These are phyloP conservation scores for Ustilago shanxiensis DNA, from an alignment of 1,284 basidiomycete species.

Conservation along the genomic window DNA sequence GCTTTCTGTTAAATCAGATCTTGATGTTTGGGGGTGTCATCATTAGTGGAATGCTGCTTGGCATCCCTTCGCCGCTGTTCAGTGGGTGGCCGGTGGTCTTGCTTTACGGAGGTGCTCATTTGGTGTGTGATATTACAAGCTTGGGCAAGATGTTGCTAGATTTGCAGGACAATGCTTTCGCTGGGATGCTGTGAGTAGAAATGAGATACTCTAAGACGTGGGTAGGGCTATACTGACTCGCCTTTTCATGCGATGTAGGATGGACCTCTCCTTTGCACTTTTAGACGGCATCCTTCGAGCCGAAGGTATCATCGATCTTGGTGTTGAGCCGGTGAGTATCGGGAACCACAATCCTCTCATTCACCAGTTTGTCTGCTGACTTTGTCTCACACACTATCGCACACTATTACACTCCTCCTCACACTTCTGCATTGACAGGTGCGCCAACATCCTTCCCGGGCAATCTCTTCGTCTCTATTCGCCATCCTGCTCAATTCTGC, in stretches of 20 bases:
- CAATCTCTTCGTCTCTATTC: conserved; percentile 45
- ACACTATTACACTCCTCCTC: too few species aligned
- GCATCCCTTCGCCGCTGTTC: conserved; percentile 50
- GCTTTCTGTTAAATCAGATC: conserved; percentile 55
- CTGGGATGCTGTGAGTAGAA: conserved; percentile 33
- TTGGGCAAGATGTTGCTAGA: conserved; percentile 35
- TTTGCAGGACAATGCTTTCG: conserved; percentile 15
- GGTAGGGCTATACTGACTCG: too few species aligned
- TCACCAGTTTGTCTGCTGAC: neutral
- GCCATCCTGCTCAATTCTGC: conserved; percentile 53
- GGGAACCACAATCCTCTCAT: neutral
- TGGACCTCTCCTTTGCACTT: conserved; percentile 49
- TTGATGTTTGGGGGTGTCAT: conserved; percentile 58
- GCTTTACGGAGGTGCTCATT: conserved; percentile 57
- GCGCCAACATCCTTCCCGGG: conserved; percentile 32
- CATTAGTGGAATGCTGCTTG: conserved; percentile 42
- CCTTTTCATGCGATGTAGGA: neutral
- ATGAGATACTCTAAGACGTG: too few species aligned
- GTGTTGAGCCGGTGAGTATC: conserved; percentile 41
- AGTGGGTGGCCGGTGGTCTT: conserved; percentile 42
- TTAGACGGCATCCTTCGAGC: conserved; percentile 58
- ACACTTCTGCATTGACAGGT: conserved; percentile 19
- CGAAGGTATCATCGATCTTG: conserved; percentile 58
- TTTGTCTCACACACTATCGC: too few species aligned
- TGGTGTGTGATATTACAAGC: conserved; percentile 20